Evolutionary conservation across 1,284 basidiomycete genomes (phyloP).

Genomic region (Caloboletus firmus): DNA sequence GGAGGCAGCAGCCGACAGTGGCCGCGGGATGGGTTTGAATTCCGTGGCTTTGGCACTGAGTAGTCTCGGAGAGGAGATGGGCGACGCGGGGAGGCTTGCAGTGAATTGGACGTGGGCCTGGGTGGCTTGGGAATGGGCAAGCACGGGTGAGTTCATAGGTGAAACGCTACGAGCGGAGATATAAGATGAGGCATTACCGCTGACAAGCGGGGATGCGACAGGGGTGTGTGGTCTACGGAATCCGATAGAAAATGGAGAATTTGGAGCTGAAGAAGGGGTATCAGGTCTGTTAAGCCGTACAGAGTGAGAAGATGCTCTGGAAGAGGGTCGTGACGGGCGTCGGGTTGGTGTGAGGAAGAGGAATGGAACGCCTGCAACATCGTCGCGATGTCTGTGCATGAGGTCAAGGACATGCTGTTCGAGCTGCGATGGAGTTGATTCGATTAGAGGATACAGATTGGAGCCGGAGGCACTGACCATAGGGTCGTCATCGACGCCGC

Average conservation of each 20-base stretch:
- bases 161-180: conserved; percentile 60
- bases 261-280: conserved; percentile 68
- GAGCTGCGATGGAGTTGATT: conserved; percentile 44
- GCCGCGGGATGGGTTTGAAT: conserved; percentile 70
- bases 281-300: conserved; percentile 66
- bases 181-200: conserved; percentile 54
- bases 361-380: conserved; percentile 78
- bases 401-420: conserved; percentile 79
- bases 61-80: conserved; percentile 58
- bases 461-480: conserved; percentile 49
- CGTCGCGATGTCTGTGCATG: conserved; percentile 85
- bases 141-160: conserved; percentile 68
- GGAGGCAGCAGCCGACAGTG: conserved; percentile 70
- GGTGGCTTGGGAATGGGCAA: conserved; percentile 53
- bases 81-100: conserved; percentile 67
- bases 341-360: conserved; percentile 75
- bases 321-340: conserved; percentile 79
- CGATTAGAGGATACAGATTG: conserved; percentile 14
- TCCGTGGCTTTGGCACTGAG: conserved; percentile 68
- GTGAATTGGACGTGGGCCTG: conserved; percentile 58
- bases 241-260: conserved; percentile 65
- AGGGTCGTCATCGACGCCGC: conserved; percentile 73
- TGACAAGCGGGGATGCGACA: conserved; percentile 65
- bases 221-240: conserved; percentile 79
- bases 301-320: conserved; percentile 72